Evolutionary conservation across 768 basidiomycete species (phyloP).

Genomic region (Naematelia aurantialba): DNA sequence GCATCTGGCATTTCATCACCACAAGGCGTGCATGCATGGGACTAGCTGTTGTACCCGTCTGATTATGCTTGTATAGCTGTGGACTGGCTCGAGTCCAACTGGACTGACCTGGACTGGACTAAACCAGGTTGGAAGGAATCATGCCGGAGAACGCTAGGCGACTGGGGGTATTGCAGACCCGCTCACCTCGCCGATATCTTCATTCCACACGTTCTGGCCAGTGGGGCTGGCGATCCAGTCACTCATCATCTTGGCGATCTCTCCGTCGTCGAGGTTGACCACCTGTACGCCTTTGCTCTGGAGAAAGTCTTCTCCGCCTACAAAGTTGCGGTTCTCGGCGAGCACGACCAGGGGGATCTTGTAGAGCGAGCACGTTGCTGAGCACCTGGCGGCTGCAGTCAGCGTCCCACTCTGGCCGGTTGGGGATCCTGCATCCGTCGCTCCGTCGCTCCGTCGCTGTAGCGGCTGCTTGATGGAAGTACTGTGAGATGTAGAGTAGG

Average conservation of each 20-base stretch:
- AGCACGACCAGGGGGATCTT: constrained; percentile 20
- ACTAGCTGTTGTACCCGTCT: background rate
- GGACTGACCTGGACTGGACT: background rate
- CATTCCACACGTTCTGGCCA: constrained; percentile 15
- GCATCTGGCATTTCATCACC: background rate
- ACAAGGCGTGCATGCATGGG: background rate
- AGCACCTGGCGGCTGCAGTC: constrained; percentile 9
- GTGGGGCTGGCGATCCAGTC: constrained; percentile 18
- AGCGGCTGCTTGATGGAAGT: too few relatives aligned
- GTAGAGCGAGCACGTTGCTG: constrained; percentile 19
- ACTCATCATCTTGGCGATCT: constrained; percentile 20
- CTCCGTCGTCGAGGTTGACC: constrained; percentile 16
- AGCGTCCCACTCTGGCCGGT: background rate
- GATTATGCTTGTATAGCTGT: too few relatives aligned
- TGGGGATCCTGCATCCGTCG: background rate
- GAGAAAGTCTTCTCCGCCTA: constrained; percentile 19
- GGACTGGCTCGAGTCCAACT: too few relatives aligned
- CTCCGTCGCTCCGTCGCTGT: background rate
- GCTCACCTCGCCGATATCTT: constrained; percentile 23
- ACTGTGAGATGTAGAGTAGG: too few relatives aligned
- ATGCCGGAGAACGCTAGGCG: too few relatives aligned
- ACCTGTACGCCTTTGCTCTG: constrained; percentile 13
- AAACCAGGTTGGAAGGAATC: background rate
- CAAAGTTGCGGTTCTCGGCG: constrained; percentile 21
- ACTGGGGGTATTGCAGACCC: too few relatives aligned